Evolutionary conservation across 1,284 basidiomycete species (phyloP), one percentile per base, ranked within the genome.

Genomic region (Crepidotus sp.): DNA sequence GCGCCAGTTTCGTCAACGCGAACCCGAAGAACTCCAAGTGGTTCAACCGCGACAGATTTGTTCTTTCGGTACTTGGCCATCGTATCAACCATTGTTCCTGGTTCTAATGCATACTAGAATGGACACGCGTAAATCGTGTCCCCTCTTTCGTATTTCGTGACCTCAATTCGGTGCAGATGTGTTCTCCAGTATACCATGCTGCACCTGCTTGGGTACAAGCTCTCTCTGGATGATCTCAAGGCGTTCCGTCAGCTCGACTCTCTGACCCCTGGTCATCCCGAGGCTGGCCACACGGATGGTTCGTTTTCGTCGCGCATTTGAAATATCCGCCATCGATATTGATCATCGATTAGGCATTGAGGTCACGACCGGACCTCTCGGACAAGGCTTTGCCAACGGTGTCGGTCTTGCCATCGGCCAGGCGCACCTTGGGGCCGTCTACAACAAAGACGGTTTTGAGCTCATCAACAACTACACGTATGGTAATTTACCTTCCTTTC

Each of bases 351-450:
- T 30, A 82, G 80, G 78, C 57, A 78, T 97, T 52, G 93, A 97
- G 69, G 91, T 96, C 53, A 97, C 93, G 56, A 97, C 94, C 46
- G 94, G 93, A 52, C 93, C 94, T 50, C 83, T 97, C 26, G 93
- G 93, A 39, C 93, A 97, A 67, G 91, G 91, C 60, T 86, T 97
- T 62, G 79, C 86, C 56, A 95, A 93, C 63, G 88, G 80, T 50
- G 90, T 97, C 54, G 93, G 93, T 65, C 70, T 97, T 42, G 94
- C 93, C 48, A 93, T 96, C 49, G 93, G 88, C 17, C 83, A 94
- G 69, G 85, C 86, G 26, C 91, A 97, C 65, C 71, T 94, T 51
- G 90, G 73, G 41, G 90, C 90, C 34, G 70, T 81, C 42, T 97
- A 81, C 74, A 97, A 97, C 77, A 88, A 85, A 67, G 81, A 87